Evolutionary conservation across 2,329 filamentous ascomycete species (phyloP).

Genomic region (Diaporthe ampelina): DNA sequence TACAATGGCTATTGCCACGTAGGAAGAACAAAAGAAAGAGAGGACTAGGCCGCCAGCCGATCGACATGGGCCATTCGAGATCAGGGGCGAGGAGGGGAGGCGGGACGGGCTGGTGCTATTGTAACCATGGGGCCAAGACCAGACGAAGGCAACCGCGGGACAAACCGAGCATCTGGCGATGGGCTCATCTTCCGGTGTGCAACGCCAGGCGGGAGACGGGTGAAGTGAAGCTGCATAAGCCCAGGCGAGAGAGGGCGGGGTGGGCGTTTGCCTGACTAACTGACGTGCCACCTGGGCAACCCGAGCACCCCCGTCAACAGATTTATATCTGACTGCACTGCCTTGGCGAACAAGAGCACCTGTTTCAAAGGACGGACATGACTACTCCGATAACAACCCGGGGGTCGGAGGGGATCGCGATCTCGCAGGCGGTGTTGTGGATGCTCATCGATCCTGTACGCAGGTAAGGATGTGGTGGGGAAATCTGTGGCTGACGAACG

Average conservation of each 20-base stretch:
- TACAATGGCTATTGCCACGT: constrained; percentile 7
- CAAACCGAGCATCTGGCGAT: not conserved
- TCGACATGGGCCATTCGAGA: constrained; percentile 8
- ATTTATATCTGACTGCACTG: not conserved
- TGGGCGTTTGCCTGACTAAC: not conserved
- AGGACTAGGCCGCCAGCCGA: not conserved
- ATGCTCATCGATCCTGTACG: not conserved
- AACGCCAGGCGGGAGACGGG: constrained; percentile 10
- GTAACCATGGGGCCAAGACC: constrained; percentile 13
- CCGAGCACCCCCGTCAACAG: not conserved
- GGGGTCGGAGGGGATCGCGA: not conserved
- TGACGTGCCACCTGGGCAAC: not conserved
- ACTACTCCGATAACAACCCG: not conserved
- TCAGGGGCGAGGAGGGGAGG: not conserved
- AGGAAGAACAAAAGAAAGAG: not conserved
- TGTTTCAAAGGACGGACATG: not conserved
- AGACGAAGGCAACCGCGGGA: constrained; percentile 3
- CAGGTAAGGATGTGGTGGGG: not conserved
- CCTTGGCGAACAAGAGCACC: not conserved
- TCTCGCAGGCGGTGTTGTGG: constrained; percentile 17
- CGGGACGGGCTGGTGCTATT: not conserved
- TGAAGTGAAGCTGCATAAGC: constrained; percentile 6
- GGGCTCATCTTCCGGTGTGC: not conserved
- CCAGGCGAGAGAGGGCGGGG: constrained; percentile 4
- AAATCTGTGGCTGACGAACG: not conserved